Base-by-base conservation (phyloP, 2,329 filamentous ascomycete species). In the Fusarium newnesense region DNA sequence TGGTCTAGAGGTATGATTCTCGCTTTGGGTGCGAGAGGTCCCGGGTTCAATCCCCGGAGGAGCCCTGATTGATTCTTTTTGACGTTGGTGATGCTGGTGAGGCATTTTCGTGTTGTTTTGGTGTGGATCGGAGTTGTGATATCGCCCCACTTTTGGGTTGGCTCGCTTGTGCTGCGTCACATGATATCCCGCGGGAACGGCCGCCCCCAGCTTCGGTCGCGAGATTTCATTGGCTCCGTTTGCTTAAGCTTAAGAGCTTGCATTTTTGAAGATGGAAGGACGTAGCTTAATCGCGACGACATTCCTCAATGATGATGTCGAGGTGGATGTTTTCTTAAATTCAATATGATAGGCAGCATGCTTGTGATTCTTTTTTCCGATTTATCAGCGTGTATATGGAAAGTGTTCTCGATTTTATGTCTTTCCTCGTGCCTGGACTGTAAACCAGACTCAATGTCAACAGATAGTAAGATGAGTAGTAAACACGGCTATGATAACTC, bases 1-100 rank as follows among this genome's bases (percentile, higher is more conserved):
- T 72, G 69, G 69, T 72, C 69, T 60, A 72, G 69, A 4, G 30
- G 69, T 72, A 72, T 72, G 69, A 72, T 72, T 72, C 69, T 4
- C n/a, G 69, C 69, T 72, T 72, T 72, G 69, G 69, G 69, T 84
- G 82, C 80, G 79, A 78, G 82, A 84, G 82, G 82, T 83, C 82
- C 82, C 82, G 82, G 81, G 82, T 84, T 84, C 82, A 81, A 84
- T 81, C 79, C 82, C 81, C 82, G 82, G 82, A 80, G 36, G 37
- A 42, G 52, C 52, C 52, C 52, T 10, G 2, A 8, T 4, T 4
- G 0, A 0, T 9, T 18, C 11, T 30, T 47, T 12, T n/a, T 16
- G 7, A 11, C 4, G 15, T 30, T 30, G 5, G 18, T 18, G 8
- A 11, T 24, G 7, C 15, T 8, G 9, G 12, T 64, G 28, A 47